Evolutionary conservation across 1,284 basidiomycete genomes (phyloP).

Genomic region (Ustilago esculenta): DNA sequence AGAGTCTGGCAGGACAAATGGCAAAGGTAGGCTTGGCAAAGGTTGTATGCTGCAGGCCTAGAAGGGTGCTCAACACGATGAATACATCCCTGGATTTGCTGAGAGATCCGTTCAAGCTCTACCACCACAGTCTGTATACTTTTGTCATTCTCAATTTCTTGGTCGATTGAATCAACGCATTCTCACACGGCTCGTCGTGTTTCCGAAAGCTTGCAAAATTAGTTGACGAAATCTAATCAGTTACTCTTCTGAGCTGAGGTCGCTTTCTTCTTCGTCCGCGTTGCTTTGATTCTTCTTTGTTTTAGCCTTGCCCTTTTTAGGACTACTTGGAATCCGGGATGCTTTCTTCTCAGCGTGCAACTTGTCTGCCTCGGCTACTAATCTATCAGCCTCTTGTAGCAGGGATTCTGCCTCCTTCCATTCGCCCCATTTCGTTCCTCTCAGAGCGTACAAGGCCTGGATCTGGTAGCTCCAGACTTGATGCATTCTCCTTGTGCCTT

Average conservation of each 20-base stretch:
- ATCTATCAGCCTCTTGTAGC: constrained; percentile 14
- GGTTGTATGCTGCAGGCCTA: constrained; percentile 1
- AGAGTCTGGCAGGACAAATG: not conserved
- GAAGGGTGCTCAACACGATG: constrained; percentile 9
- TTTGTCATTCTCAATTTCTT: constrained; percentile 3
- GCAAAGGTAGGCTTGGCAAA: constrained; percentile 8
- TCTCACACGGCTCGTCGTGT: no score
- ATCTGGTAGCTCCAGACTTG: constrained; percentile 73
- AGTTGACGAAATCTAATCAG: no score
- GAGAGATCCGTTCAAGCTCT: constrained; percentile 14
- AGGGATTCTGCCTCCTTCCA: constrained; percentile 26
- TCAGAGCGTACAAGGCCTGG: constrained; percentile 70
- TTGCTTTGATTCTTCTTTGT: constrained; percentile 6
- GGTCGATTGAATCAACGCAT: not conserved
- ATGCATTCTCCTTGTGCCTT: constrained; percentile 62
- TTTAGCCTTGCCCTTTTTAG: constrained; percentile 9
- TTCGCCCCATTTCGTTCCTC: constrained; percentile 40
- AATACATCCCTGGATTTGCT: not conserved
- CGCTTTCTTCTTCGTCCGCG: constrained; percentile 14
- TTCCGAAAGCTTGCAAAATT: no score
- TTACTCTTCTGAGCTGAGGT: constrained; percentile 16
- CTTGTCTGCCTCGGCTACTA: constrained; percentile 13
- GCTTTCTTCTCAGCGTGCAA: constrained; percentile 15
- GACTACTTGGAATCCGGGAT: not conserved
- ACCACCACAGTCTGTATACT: constrained; percentile 9